Conservation (phyloP, 1,284 basidiomycete genomes). For the Ustilago hordei region DNA sequence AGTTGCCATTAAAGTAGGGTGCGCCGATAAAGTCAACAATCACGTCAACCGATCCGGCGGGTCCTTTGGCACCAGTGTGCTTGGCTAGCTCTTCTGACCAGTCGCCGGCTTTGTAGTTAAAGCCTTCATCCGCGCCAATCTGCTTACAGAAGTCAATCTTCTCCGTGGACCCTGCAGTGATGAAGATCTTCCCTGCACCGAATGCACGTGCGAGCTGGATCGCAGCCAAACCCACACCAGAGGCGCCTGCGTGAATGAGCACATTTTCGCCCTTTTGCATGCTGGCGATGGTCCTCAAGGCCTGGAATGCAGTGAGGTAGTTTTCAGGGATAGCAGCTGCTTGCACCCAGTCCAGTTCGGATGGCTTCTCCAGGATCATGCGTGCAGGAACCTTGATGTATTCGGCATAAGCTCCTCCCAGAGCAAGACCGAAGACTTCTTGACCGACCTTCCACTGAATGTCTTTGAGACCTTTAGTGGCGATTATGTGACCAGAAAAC, state of each 20-base stretch:
- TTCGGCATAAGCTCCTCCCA: slow-evolving; percentile 86
- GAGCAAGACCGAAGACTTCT: slow-evolving; percentile 84
- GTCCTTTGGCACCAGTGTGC: slow-evolving; percentile 50
- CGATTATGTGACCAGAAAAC: slow-evolving; percentile 75
- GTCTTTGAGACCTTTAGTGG: slow-evolving; percentile 71
- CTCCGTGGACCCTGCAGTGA: slow-evolving; percentile 84
- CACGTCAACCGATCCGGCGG: slow-evolving; percentile 76
- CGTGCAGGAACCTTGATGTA: slow-evolving; percentile 79
- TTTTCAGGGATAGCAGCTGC: slow-evolving; percentile 71
- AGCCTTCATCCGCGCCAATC: slow-evolving; percentile 77
- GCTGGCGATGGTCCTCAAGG: slow-evolving; percentile 46
- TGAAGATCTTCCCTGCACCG: slow-evolving; percentile 72
- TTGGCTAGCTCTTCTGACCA: slow-evolving; percentile 76
- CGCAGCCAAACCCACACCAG: slow-evolving; percentile 85
- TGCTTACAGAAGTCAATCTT: slow-evolving; percentile 83
- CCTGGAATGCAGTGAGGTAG: slow-evolving; percentile 67
- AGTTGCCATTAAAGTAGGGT: slow-evolving; percentile 85
- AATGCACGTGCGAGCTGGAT: slow-evolving; percentile 85
- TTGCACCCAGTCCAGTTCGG: slow-evolving; percentile 81
- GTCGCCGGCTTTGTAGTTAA: slow-evolving; percentile 87
- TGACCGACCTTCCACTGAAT: slow-evolving; percentile 76
- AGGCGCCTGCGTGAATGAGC: slow-evolving; percentile 81
- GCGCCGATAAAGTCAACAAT: slow-evolving; percentile 89
- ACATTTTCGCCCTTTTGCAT: slow-evolving; percentile 79
- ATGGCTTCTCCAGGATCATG: slow-evolving; percentile 82